These are phyloP conservation scores for Diatrype stigma DNA, from an alignment of 2,329 filamentous ascomycete species.

Conservation along the genomic window DNA sequence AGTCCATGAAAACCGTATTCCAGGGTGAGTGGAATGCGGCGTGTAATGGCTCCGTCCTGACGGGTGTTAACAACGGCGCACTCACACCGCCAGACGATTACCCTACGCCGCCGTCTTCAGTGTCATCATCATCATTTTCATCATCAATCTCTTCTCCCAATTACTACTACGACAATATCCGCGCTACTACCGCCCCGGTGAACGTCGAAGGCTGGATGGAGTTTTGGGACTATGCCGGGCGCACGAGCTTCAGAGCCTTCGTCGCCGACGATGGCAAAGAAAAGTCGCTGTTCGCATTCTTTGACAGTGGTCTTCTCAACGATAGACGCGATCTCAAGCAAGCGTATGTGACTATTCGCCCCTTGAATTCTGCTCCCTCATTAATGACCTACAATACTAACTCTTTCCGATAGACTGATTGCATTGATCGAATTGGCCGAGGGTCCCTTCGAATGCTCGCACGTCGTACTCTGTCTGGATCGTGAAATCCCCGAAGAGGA, in stretches of 20 bases:
- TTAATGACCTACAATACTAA: conserved; percentile 24
- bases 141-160: conserved; percentile 1
- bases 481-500: conserved; percentile 61
- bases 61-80: conserved; percentile 59
- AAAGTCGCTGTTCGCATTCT: conserved; percentile 83
- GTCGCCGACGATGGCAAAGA: conserved; percentile 65
- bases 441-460: conserved; percentile 68
- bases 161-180: too few relatives aligned
- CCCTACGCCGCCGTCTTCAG: conserved; percentile 31
- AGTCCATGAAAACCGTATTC: conserved; percentile 90
- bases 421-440: conserved; percentile 85
- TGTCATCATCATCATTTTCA: conserved; percentile 10
- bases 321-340: conserved; percentile 71
- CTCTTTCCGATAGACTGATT: conserved; percentile 59
- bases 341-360: conserved; percentile 54
- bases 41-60: conserved; percentile 78
- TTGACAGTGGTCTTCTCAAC: conserved; percentile 64
- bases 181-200: conserved; percentile 9
- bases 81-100: conserved; percentile 50
- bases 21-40: conserved; percentile 86
- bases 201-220: conserved; percentile 64
- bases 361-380: conserved; percentile 14
- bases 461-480: conserved; percentile 78
- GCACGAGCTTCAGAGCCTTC: conserved; percentile 82
- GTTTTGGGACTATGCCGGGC: conserved; percentile 81